A percentile compares a stretch with the other conserved stretches of the same genome.
These are phyloP conservation scores for Thermothielavioides terrestris DNA, from an alignment of 495 filamentous ascomycete species.

Conservation along the genomic window DNA sequence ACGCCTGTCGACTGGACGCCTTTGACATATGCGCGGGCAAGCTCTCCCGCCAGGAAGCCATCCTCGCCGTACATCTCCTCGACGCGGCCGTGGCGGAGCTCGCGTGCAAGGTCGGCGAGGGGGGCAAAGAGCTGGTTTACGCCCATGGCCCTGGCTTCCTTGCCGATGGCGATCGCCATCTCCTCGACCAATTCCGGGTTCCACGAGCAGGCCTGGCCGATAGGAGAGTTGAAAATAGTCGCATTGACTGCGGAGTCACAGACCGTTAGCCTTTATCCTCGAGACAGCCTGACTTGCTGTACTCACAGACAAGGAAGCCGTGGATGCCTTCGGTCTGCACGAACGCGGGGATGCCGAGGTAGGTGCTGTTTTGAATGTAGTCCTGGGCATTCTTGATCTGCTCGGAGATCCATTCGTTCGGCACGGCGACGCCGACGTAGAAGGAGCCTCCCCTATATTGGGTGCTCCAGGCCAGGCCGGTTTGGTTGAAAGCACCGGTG, in stretches of 20 bases:
- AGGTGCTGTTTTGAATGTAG: conserved; percentile 54
- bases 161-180: conserved; percentile 53
- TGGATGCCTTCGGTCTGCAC: conserved; percentile 67
- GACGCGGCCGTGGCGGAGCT: conserved; percentile 59
- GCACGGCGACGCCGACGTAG: conserved; percentile 51
- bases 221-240: conserved; percentile 68
- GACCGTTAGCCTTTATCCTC: background rate
- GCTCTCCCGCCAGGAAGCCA: conserved; percentile 47
- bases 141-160: conserved; percentile 54
- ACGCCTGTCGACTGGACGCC: conserved; percentile 56
- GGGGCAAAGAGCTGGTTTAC: conserved; percentile 63
- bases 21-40: conserved; percentile 51
- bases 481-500: conserved; percentile 51
- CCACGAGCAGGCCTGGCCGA: conserved; percentile 59
- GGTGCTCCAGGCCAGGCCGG: conserved; percentile 58
- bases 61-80: conserved; percentile 65
- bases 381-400: conserved; percentile 55
- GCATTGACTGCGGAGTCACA: conserved; percentile 41
- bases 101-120: conserved; percentile 56
- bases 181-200: conserved; percentile 50
- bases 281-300: background rate
- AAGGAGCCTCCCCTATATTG: conserved; percentile 52
- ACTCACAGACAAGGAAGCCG: conserved; percentile 43
- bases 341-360: conserved; percentile 58
- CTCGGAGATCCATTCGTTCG: conserved; percentile 52